Conservation (phyloP, 768 basidiomycete species). For the Paxillus rubicundulus region DNA sequence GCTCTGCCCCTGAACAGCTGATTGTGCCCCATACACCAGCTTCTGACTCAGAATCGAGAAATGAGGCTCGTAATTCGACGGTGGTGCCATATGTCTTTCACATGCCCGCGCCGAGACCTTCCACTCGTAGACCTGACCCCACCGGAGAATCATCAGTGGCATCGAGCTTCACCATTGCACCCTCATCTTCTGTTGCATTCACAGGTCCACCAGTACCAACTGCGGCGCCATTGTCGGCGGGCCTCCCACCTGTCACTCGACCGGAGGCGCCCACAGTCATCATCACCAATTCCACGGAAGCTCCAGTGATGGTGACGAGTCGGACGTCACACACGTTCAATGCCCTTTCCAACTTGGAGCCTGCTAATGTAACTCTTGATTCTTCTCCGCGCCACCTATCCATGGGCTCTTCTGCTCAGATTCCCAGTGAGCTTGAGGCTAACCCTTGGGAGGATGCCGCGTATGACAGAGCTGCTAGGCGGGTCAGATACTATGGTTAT, state of each 20-base stretch:
- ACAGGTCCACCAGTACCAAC: not conserved
- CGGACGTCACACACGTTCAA: not conserved
- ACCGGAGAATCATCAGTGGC: not conserved
- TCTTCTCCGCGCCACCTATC: not conserved
- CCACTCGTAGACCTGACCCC: not conserved
- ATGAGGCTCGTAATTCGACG: not conserved
- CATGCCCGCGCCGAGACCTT: not conserved
- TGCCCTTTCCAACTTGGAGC: not conserved
- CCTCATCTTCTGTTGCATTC: not conserved
- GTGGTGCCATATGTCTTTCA: not conserved
- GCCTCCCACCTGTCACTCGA: not conserved
- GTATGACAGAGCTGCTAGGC: not conserved
- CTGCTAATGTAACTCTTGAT: not conserved
- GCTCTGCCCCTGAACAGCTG: not conserved
- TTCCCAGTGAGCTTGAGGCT: not conserved
- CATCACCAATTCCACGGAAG: not conserved
- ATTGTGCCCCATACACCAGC: conserved; percentile 1
- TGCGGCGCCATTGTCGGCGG: not conserved
- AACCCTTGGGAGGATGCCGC: not conserved
- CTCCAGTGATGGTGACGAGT: not conserved
- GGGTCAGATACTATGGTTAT: not conserved
- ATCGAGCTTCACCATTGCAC: not conserved
- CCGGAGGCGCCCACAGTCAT: not conserved
- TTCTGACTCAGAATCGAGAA: not conserved
- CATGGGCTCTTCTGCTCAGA: not conserved